A percentile compares a stretch with the other conserved stretches of the same genome.
Conservation (phyloP, 192 early-diverging fungal species). For the Gigaspora rosea region DNA sequence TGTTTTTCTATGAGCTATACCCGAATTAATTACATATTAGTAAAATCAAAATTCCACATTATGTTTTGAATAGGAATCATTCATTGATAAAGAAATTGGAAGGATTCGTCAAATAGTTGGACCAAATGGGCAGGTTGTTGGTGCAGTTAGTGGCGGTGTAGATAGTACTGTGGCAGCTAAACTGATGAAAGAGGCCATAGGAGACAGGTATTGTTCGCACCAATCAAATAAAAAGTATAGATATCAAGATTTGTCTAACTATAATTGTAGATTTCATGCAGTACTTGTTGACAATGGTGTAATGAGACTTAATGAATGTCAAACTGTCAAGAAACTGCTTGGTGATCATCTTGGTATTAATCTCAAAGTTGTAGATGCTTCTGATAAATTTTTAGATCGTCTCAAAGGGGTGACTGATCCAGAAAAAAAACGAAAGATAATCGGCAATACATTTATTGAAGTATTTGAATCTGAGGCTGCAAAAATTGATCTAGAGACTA, state of each 20-base stretch:
- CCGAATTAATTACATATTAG: neutral
- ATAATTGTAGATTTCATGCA: constrained; percentile 75
- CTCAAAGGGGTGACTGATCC: constrained; percentile 94
- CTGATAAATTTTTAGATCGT: constrained; percentile 79
- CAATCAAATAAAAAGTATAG: neutral
- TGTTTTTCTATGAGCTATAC: neutral
- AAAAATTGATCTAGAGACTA: constrained; percentile 79
- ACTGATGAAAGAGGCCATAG: constrained; percentile 96
- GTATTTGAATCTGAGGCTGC: constrained; percentile 94
- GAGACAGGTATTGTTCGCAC: constrained; percentile 62
- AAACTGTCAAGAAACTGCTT: constrained; percentile 78
- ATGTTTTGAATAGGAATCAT: constrained; percentile 52
- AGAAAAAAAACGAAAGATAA: constrained; percentile 98
- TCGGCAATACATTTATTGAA: constrained; percentile 98
- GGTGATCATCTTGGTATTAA: constrained; percentile 93
- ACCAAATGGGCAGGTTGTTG: constrained; percentile 89
- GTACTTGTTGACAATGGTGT: constrained; percentile 98
- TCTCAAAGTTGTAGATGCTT: constrained; percentile 88
- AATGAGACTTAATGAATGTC: constrained; percentile 97
- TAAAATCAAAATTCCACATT: neutral
- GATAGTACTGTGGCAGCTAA: constrained; percentile 96
- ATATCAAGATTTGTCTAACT: neutral
- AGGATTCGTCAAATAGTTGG: constrained; percentile 92
- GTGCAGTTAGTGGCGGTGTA: constrained; percentile 96
- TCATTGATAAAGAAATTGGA: constrained; percentile 97